These are phyloP conservation scores for Polygonum maritimum DNA, from an alignment of 148 eudicot genomes.

Conservation along the genomic window DNA sequence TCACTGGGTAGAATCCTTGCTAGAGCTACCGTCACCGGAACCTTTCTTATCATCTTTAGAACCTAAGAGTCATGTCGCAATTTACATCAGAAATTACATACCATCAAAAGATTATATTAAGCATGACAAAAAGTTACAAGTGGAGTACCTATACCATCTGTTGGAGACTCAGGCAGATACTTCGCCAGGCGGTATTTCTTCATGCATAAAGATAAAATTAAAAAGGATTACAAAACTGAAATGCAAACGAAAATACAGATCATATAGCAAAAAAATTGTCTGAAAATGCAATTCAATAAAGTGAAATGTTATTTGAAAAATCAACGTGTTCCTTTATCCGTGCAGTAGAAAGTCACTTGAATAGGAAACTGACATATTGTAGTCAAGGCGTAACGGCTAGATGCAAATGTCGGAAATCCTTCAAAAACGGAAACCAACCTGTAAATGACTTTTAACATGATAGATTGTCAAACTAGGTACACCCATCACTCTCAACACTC, in stretches of 20 bases:
- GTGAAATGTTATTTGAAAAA: background rate
- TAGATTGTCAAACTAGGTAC: slow-evolving; percentile 68
- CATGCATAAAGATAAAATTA: slow-evolving; percentile 7
- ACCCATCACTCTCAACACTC: slow-evolving; percentile 75
- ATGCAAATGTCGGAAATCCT: background rate
- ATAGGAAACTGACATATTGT: background rate
- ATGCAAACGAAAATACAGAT: background rate
- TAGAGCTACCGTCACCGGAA: slow-evolving; percentile 27
- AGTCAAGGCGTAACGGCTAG: background rate
- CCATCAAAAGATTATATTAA: slow-evolving; percentile 3
- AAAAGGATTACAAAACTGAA: background rate
- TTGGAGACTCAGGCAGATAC: slow-evolving; percentile 52
- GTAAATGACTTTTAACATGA: slow-evolving; percentile 81
- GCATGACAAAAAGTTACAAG: background rate
- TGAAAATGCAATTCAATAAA: background rate
- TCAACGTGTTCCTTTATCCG: background rate
- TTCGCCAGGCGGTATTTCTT: slow-evolving; percentile 60
- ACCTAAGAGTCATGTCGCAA: slow-evolving; percentile 18
- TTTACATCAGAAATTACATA: background rate
- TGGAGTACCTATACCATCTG: slow-evolving; percentile 34
- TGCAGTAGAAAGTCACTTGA: background rate
- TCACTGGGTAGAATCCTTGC: slow-evolving; percentile 47
- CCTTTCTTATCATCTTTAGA: slow-evolving; percentile 51
- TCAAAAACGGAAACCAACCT: slow-evolving; percentile 28
- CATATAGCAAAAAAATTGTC: background rate